phyloP scores from a whole-genome alignment of 2,329 filamentous ascomycete genomes.

The Calonectria leucothoes region DNA sequence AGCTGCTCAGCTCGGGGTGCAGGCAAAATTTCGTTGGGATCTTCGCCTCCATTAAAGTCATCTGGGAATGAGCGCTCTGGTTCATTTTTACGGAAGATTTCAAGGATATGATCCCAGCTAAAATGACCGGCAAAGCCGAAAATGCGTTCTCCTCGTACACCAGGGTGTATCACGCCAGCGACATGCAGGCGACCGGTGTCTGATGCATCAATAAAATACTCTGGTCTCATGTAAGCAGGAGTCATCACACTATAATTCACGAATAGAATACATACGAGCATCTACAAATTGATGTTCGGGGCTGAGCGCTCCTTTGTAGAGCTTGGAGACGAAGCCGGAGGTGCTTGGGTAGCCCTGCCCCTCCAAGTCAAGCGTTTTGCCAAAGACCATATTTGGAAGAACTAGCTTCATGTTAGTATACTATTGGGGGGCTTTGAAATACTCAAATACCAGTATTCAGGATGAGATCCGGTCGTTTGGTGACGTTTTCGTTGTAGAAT shows the following conservation, averaged over 20 bases:
- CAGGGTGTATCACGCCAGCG: constrained; percentile 58
- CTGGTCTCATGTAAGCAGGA: constrained; percentile 38
- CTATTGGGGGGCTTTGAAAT: background rate
- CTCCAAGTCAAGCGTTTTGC: constrained; percentile 28
- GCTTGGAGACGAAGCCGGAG: constrained; percentile 16
- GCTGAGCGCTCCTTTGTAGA: constrained; percentile 31
- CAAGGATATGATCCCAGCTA: constrained; percentile 57
- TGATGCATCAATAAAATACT: constrained; percentile 58
- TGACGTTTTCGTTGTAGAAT: constrained; percentile 39
- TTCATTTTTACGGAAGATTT: constrained; percentile 36
- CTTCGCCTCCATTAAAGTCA: constrained; percentile 34
- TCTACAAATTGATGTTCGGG: background rate
- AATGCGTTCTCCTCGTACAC: constrained; percentile 61
- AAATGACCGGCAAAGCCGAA: constrained; percentile 63
- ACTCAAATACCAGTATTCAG: constrained; percentile 31
- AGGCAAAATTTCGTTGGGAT: constrained; percentile 1
- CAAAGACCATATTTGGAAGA: constrained; percentile 40
- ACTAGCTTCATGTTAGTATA: constrained; percentile 22
- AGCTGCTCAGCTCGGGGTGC: background rate
- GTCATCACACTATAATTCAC: rapidly evolving
- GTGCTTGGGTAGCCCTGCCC: constrained; percentile 35
- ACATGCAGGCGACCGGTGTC: constrained; percentile 65
- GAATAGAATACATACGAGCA: background rate
- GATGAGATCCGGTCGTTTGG: constrained; percentile 34
- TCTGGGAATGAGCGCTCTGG: constrained; percentile 35